Evolutionary conservation across 257 asterid genomes (phyloP), one percentile per base, ranked within the genome.

Genomic region (Nicotiana otophora): DNA sequence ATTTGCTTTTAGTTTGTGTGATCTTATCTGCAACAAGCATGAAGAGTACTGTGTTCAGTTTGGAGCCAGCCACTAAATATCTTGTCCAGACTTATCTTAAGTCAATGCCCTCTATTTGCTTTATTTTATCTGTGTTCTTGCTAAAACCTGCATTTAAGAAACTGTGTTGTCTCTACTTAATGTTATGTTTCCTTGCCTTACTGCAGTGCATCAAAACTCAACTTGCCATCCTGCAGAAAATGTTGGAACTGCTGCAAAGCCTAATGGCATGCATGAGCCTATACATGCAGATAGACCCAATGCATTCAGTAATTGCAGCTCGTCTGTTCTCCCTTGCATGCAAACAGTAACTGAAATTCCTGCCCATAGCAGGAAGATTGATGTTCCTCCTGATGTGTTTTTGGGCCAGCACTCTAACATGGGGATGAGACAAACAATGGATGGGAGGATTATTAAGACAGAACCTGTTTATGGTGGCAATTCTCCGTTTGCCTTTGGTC

Each of bases 181-280:
- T 74, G 80, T 48, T 74, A 30, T 57, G 63, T 57, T 85, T 53
- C 60, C 62, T 26, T 74, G 62, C 84, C 57, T 80, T 81, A 83
- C 48, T 74, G 81, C 93, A 94, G 96, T 87, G 85, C 92, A 90
- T 84, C 93, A 86, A 87, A 86, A 85, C 88, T 80, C 92, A 58
- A 74, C 88, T 31, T 36, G 91, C 10, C 68, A 84, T 78, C 87
- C 89, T 81, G 76, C 89, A 57, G 95, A 88, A 77, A 89, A 86
- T 84, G 83, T 76, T 48, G 83, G 91, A 77, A 85, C 77, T 81
- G 58, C 92, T 82, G 77, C 86, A 83, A 88, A 84, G 82, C 67
- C 90, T 58, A 91, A 92, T 82, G 85, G 80, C 77, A 84, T 90
- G 89, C 97, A 84, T 80, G 89, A 67, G 54, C 81, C 86, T 19